Base-by-base conservation (phyloP, 2,329 filamentous ascomycete species). In the Colletotrichum aenigma region DNA sequence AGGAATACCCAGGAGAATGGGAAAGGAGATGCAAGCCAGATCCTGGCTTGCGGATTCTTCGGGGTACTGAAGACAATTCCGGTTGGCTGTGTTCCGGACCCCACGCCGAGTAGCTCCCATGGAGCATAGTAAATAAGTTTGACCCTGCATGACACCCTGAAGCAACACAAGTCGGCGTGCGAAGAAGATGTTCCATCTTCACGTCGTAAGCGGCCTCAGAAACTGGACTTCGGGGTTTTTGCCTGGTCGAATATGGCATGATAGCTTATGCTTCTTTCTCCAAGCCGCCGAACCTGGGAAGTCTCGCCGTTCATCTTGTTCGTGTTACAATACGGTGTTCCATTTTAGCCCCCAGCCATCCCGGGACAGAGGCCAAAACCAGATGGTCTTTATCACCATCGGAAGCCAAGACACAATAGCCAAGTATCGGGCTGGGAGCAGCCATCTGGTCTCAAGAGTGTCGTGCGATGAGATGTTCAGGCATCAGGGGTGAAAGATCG, bases 11-110 rank as follows among this genome's bases (percentile, higher is more conserved):
- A 21, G n/a, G 43, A 52, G n/a, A 52, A 21, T 52, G n/a, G 43
- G 10, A 21, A 21, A 3, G n/a, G 10, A 7, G 3, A 21, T 4
- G n/a, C n/a, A 21, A 52, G 43, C 43, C n/a, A 0, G 0, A 52
- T 52, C 43, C 43, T 7, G 21, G 43, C 6, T 52, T 52, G 12
- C n/a, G n/a, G 43, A 52, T 52, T n/a, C 43, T 52, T 52, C 43
- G 43, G 43, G n/a, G n/a, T 7, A 21, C 43, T 52, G 43, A 52
- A 21, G 12, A 52, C n/a, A 13, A 52, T 52, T 52, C 43, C 43
- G 43, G 43, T 52, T 52, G 43, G 43, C 12, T 52, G 12, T 13
- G 43, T 21, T 52, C 43, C 43, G 6, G 43, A 52, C 43, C 43
- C n/a, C 43, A 21, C 43, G 43, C 43, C 43, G 43, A 52, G 43